Base-by-base conservation (phyloP, 345 rosid species). In the Pugionium dolabratum region DNA sequence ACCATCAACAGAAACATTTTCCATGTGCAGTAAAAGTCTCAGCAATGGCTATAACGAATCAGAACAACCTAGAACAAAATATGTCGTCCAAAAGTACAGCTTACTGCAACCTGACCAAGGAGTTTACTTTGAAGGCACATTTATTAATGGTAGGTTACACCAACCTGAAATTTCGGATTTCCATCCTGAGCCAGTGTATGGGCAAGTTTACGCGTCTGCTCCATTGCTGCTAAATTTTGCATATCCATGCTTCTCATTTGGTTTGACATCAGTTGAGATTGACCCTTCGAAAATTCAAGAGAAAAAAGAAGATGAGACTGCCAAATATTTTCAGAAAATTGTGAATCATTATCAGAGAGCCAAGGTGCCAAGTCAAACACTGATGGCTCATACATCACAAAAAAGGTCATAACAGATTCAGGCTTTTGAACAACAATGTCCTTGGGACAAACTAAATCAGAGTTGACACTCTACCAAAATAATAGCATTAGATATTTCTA, bases 121-220 rank as follows among this genome's bases (percentile, higher is more conserved):
- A 56, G 9, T 33, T 18, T 60, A 58, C 48, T 47, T 35, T 44
- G 36, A 43, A 65, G 34, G 60, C 33, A 42, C 48, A 59, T 51
- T 29, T 51, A 34, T n/a, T n/a, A 25, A 50, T 32, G 53, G 56
- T 36, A 51, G 30, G 26, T 43, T 49, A 59, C 55, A 68, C 66
- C 33, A 66, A 95, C 99, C 97, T 95, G 99, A 84, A 90, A 91
- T 75, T 95, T 95, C 2, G 99, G 99, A 64, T 91, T 91, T 68
- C 78, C 74, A 61, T 91, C 90, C 78, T 85, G 96, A 60, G 96
- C 85, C 69, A 95, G 77, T 34, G 97, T 95, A 72, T 86, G 87
- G 3, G 97, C 97, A 67, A 95, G 99, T 88, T 84, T 81, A 33
- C 90, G 97, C 68, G 90, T 91, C 80, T 95, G 99, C 88, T 95